Base-by-base conservation (phyloP, 148 eudicot genomes). In the Vaccinium vitisidaea region DNA sequence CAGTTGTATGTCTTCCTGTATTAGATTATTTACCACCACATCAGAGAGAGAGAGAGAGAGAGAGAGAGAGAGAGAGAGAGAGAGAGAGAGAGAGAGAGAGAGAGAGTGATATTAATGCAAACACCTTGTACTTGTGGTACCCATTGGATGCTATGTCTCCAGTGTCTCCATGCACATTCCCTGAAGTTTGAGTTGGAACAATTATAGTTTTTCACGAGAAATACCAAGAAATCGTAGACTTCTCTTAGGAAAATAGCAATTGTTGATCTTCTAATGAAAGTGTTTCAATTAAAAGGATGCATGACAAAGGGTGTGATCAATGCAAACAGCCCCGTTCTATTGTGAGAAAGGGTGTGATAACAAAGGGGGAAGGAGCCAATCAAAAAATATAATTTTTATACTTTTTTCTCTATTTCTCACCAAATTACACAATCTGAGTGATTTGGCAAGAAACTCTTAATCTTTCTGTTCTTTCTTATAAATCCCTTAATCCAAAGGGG, bases 81-180 rank as follows among this genome's bases (percentile, higher is more conserved):
- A 16, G 23, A n/a, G n/a, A 16, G 46, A 53, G 13, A 80, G n/a
- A 70, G 21, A 46, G 21, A 25, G 19, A 23, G 16, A 63, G 56
- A 10, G 11, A 81, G 8, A 52, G 39, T 2, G 2, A 54, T 11
- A 79, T 9, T 1, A 23, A 25, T 27, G 49, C 36, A 75, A 19
- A 50, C 52, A 93, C 95, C 94, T 92, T 94, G 83, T 92, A 94
- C 80, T 91, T 94, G 84, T 92, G 95, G 79, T 94, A 92, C 25
- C 84, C 89, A 77, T 94, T 95, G 75, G 89, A 88, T 46, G 97
- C 84, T 30, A 88, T 58, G 69, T 94, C 92, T 55, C 92, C 93
- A 27, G 87, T 86, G 59, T 86, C 88, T 79, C 88, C 92, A 27
- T 65, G 19, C 48, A 50, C 55, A 30, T 21, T 67, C 49, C 92